Conservation (phyloP, 257 asterid species). For the Nicotiana tabacum region DNA sequence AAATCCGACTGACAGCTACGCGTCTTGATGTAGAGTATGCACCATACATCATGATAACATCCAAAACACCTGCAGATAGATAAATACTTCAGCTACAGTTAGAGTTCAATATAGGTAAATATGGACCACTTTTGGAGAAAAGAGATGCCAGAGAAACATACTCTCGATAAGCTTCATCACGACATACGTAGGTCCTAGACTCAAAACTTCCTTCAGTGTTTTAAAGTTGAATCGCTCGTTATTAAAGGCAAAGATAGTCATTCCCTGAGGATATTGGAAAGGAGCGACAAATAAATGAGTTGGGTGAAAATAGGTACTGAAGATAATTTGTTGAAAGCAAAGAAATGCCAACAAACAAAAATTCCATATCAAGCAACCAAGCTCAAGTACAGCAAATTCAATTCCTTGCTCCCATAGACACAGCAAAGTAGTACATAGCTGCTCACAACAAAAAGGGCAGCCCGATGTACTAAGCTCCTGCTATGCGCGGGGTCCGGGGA, state of each 20-base stretch:
- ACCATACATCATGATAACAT: slow-evolving; percentile 93
- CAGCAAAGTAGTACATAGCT: neutral
- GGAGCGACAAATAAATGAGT: slow-evolving; percentile 6
- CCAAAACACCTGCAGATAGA: slow-evolving; percentile 59
- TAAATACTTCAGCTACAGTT: slow-evolving; percentile 6
- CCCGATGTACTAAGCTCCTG: too few species aligned
- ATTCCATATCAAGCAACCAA: neutral
- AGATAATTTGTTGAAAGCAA: slow-evolving; percentile 13
- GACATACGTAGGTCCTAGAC: slow-evolving; percentile 92
- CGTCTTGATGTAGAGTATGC: slow-evolving; percentile 85
- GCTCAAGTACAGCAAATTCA: neutral
- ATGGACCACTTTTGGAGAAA: neutral
- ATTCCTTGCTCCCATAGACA: neutral
- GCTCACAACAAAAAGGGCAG: neutral
- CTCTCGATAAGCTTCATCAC: slow-evolving; percentile 89
- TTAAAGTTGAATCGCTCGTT: slow-evolving; percentile 38
- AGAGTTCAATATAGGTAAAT: neutral
- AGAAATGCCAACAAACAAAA: slow-evolving; percentile 3
- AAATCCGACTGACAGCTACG: slow-evolving; percentile 75
- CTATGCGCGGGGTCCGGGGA: too few species aligned
- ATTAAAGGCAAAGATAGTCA: slow-evolving; percentile 73
- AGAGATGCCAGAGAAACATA: slow-evolving; percentile 25
- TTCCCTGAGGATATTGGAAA: slow-evolving; percentile 50
- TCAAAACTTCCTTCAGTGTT: slow-evolving; percentile 73
- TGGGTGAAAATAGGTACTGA: neutral